phyloP scores from a whole-genome alignment of 352 stramenopile genomes.

The Phytophthora colocasiae region DNA sequence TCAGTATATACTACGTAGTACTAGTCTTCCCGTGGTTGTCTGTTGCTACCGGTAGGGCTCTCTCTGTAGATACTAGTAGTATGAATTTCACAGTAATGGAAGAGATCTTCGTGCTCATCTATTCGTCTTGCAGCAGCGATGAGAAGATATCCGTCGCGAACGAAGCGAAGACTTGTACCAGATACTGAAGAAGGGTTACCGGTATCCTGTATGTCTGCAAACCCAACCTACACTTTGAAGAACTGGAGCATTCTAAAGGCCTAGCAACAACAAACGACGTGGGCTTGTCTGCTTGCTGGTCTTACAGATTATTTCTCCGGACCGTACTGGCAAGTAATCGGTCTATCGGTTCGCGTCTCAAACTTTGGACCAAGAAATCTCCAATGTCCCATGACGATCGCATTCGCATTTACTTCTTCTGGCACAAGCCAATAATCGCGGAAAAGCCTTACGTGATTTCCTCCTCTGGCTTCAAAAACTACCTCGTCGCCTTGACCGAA shows the following conservation, averaged over 20 bases:
- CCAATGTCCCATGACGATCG: neutral
- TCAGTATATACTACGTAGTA: constrained; percentile 35
- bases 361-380: neutral
- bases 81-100: constrained; percentile 32
- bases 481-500: neutral
- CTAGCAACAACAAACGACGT: constrained; percentile 6
- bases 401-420: neutral
- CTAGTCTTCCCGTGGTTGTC: constrained; percentile 22
- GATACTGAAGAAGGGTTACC: too few species aligned
- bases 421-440: too few species aligned
- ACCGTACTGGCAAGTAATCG: constrained; percentile 8
- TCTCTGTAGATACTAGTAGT: constrained; percentile 42
- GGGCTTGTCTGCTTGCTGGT: neutral
- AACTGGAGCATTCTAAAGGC: neutral
- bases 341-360: too few species aligned
- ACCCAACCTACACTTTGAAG: constrained; percentile 1
- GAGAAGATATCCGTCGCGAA: too few species aligned
- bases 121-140: too few species aligned
- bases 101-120: too few species aligned
- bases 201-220: too few species aligned
- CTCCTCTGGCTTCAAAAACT: neutral
- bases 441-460: neutral
- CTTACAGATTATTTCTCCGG: constrained; percentile 9
- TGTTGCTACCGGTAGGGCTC: constrained; percentile 25
- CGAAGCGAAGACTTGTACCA: too few species aligned